Conservation (phyloP, 2,329 filamentous ascomycete species). For the Chalaropsis thielavioides region DNA sequence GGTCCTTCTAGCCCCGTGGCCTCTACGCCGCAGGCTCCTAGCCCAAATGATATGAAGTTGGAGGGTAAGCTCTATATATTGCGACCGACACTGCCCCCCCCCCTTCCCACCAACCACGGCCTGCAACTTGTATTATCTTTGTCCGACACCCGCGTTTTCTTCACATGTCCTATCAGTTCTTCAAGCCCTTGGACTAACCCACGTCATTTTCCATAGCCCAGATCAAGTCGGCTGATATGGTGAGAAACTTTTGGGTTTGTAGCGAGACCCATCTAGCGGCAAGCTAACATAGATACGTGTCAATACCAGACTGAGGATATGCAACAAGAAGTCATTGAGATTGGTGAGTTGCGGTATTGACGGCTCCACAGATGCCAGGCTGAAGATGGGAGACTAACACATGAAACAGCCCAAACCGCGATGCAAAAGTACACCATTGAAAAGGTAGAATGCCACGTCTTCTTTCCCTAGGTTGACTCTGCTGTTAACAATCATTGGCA, state of each 20-base stretch:
- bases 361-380: neutral
- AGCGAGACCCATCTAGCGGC: neutral
- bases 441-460: conserved; percentile 31
- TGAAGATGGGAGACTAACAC: conserved; percentile 17
- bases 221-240: conserved; percentile 98
- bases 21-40: conserved; percentile 9
- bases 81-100: neutral
- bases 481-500: conserved; percentile 26
- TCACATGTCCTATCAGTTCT: too few species aligned
- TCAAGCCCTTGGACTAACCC: neutral
- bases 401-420: conserved; percentile 41
- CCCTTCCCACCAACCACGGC: too few species aligned
- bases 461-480: neutral
- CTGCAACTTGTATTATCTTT: too few species aligned
- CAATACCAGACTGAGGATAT: conserved; percentile 73
- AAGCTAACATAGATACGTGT: neutral
- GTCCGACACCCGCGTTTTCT: too few species aligned
- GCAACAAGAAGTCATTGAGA: conserved; percentile 89
- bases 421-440: conserved; percentile 50
- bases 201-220: conserved; percentile 46
- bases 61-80: conserved; percentile 8
- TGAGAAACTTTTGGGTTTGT: conserved; percentile 30
- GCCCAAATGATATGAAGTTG: conserved; percentile 15
- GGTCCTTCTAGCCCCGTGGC: conserved; percentile 13
- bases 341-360: conserved; percentile 48